Evolutionary conservation across 306 rosid genomes (phyloP).

Genomic region (Pyrus communis): DNA sequence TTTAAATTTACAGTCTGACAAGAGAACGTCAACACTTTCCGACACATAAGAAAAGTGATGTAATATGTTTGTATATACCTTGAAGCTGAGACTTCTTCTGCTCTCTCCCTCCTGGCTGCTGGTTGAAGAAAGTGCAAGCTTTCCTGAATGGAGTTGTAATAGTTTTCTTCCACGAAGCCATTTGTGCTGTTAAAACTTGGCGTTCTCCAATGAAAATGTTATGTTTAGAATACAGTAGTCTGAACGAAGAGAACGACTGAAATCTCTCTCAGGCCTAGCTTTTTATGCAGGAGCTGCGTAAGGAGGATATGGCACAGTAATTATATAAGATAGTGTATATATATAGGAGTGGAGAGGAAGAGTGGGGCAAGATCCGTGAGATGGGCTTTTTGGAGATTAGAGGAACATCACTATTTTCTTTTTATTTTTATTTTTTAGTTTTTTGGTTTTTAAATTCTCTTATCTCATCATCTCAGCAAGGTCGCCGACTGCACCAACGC

Average conservation of each 20-base stretch:
- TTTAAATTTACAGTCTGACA: background rate
- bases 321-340: background rate
- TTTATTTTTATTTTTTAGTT: constrained; percentile 7
- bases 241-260: background rate
- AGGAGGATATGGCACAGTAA: background rate
- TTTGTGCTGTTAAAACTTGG: background rate
- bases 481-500: constrained; percentile 53
- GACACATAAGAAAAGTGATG: background rate
- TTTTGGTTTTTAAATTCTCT: constrained; percentile 13
- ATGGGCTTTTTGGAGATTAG: constrained; percentile 39
- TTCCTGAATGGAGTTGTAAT: constrained; percentile 79
- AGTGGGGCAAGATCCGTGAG: constrained; percentile 83
- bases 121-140: constrained; percentile 74
- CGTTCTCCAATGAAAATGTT: background rate
- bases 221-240: no score
- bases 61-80: constrained; percentile 30
- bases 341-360: constrained; percentile 6
- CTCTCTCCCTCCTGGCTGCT: constrained; percentile 41
- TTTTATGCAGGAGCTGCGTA: background rate
- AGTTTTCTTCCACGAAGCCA: constrained; percentile 96
- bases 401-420: constrained; percentile 25
- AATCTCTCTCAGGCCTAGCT: background rate
- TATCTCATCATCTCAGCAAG: constrained; percentile 33
- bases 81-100: constrained; percentile 51
- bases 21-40: background rate